phyloP scores from a whole-genome alignment of 768 basidiomycete genomes.

The Tylopilus sp. region DNA sequence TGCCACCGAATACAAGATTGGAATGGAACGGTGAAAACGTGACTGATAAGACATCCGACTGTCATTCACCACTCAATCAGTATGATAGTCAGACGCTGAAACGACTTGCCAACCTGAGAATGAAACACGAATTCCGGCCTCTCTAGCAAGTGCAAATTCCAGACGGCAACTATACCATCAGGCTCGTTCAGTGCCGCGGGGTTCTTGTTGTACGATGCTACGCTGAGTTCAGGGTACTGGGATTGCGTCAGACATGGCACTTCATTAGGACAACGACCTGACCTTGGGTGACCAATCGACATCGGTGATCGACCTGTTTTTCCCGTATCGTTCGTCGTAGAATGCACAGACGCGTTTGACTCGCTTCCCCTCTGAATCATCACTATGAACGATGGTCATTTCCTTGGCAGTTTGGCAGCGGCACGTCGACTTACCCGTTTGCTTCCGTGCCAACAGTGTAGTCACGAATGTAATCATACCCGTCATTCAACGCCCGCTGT shows the following conservation, averaged over 20 bases:
- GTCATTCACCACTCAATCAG: slow-evolving; percentile 10
- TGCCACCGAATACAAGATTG: slow-evolving; percentile 95
- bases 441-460: slow-evolving; percentile 89
- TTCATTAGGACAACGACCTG: slow-evolving; percentile 7
- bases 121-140: slow-evolving; percentile 98
- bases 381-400: slow-evolving; percentile 42
- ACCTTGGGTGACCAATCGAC: slow-evolving; percentile 99
- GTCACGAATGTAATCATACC: slow-evolving; percentile 95
- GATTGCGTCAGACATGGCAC: neutral
- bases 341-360: slow-evolving; percentile 95
- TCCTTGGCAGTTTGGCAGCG: neutral
- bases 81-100: neutral
- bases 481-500: slow-evolving; percentile 90
- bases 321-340: slow-evolving; percentile 85
- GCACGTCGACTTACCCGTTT: slow-evolving; percentile 57
- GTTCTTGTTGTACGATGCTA: slow-evolving; percentile 98
- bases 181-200: slow-evolving; percentile 91
- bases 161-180: slow-evolving; percentile 94
- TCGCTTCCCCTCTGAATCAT: slow-evolving; percentile 85
- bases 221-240: slow-evolving; percentile 93
- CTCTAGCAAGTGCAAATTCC: slow-evolving; percentile 94
- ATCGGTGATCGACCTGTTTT: slow-evolving; percentile 93
- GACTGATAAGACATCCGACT: slow-evolving; percentile 98
- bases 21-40: slow-evolving; percentile 98
- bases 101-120: slow-evolving; percentile 69